These are phyloP conservation scores for Berkeleyomyces rouxiae DNA, from an alignment of 2,329 filamentous ascomycete species.

Conservation along the genomic window DNA sequence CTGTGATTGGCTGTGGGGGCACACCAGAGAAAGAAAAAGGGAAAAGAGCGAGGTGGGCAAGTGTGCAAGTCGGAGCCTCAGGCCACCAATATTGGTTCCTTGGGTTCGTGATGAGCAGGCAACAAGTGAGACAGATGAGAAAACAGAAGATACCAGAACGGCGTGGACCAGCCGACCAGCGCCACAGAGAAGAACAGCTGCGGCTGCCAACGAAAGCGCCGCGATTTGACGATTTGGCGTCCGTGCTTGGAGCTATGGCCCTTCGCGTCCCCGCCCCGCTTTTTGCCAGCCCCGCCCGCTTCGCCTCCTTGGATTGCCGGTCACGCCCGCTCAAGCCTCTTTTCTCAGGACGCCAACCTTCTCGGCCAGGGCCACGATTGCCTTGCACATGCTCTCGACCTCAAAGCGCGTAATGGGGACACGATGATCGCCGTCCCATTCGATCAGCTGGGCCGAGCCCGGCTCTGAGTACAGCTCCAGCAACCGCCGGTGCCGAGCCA, in stretches of 20 bases:
- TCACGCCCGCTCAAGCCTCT: background rate
- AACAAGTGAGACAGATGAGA: background rate
- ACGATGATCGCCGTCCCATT: slow-evolving; percentile 59
- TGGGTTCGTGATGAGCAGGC: background rate
- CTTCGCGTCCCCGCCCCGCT: background rate
- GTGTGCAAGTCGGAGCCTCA: background rate
- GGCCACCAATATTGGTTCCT: background rate
- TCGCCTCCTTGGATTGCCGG: background rate
- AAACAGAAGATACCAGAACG: background rate
- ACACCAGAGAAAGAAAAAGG: background rate
- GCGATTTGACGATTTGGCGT: background rate
- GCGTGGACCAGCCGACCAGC: background rate
- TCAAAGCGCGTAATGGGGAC: slow-evolving; percentile 52
- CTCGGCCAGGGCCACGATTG: slow-evolving; percentile 34
- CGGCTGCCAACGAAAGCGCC: background rate
- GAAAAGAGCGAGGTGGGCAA: background rate
- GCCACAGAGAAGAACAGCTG: background rate
- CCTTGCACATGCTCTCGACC: slow-evolving; percentile 38
- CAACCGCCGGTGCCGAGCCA: slow-evolving; percentile 41
- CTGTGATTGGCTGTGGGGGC: background rate
- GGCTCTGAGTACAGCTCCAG: slow-evolving; percentile 42
- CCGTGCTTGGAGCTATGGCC: background rate
- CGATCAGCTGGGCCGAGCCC: slow-evolving; percentile 38
- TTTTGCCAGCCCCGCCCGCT: background rate
- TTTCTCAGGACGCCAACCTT: slow-evolving; percentile 4